Evolutionary conservation across 352 stramenopile genomes (phyloP).

Genomic region (Pythium aristosporum): DNA sequence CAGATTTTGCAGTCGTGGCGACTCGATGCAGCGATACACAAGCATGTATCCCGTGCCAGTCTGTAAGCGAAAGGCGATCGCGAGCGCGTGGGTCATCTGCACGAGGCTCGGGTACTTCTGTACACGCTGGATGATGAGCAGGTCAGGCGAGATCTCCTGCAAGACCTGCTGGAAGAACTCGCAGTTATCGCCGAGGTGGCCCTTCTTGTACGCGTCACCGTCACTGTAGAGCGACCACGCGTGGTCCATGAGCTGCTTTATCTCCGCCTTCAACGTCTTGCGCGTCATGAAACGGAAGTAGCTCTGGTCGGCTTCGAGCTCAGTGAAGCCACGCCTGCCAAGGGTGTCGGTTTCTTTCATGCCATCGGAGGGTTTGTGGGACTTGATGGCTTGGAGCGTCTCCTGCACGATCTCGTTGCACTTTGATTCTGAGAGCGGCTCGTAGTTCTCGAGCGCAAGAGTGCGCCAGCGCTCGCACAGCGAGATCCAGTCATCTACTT

Average conservation of each 20-base stretch:
- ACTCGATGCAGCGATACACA: no score
- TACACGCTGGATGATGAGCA: conserved; percentile 14
- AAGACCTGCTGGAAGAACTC: conserved; percentile 17
- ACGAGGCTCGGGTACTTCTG: conserved; percentile 12
- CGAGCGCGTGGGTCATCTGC: conserved; percentile 9
- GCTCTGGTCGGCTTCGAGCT: not conserved
- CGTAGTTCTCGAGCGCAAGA: not conserved
- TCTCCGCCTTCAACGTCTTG: conserved; percentile 17
- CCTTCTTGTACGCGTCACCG: not conserved
- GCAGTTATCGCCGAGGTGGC: not conserved
- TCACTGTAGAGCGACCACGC: conserved; percentile 3
- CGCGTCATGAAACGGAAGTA: not conserved
- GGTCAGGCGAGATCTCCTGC: conserved; percentile 11
- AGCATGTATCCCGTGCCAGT: no score
- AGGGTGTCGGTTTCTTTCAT: not conserved
- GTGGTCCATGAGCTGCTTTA: not conserved
- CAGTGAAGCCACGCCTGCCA: no score
- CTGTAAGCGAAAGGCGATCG: conserved; percentile 16
- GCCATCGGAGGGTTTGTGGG: no score
- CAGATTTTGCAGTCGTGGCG: no score
- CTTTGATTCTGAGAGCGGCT: not conserved
- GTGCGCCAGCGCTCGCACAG: conserved; percentile 7
- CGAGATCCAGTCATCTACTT: conserved; percentile 6
- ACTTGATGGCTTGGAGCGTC: not conserved
- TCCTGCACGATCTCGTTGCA: not conserved